Base-by-base conservation (phyloP, 805 yeast species). In the Metschnikowia koreensis region DNA sequence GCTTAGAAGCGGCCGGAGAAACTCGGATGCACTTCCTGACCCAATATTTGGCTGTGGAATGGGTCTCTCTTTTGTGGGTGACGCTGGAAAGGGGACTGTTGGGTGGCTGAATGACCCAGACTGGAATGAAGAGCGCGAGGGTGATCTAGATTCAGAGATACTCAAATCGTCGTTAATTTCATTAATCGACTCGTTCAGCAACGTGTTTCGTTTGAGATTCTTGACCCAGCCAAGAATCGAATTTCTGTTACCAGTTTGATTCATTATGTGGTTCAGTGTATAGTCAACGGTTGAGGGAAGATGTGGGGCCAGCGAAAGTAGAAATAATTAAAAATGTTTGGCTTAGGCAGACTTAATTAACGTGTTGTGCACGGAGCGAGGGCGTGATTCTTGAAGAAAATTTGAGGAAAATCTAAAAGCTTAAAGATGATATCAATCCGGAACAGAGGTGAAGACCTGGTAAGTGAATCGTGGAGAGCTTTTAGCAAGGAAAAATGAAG, bases 191-290 rank as follows among this genome's bases (percentile, higher is more conserved):
- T 74, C 79, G 53, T 64, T 70, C 48, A 74, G 70, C 36, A 70
- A 54, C 44, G 66, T 68, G 46, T 70, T 67, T 43, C 70, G 64
- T 58, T 74, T 74, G 55, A 74, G 65, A 57, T 67, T 71, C 59
- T 73, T 74, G 47, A 74, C 78, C 79, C 79, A 74, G 12, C 77
- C 79, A 54, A 74, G 67, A 31, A 74, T 66, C 27, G 75, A 67
- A 54, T 60, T 65, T 51, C 76, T 63, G 57, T 69, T 71, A 6
- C 76, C 75, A 9, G 77, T 66, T 60, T 70, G 75, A 57, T 70
- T 69, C 76, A 72, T 72, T 37, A 37, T 43, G 16, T 31, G 40
- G 22, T 11, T 34, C 28, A 7, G 39, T 13, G 13, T 31, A n/a
- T 11, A 31, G 11, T 33, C 11, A 33, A 17, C n/a, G 27, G 45